phyloP scores from a whole-genome alignment of 129 eudicot species.

The Dittrichia graveolens region DNA sequence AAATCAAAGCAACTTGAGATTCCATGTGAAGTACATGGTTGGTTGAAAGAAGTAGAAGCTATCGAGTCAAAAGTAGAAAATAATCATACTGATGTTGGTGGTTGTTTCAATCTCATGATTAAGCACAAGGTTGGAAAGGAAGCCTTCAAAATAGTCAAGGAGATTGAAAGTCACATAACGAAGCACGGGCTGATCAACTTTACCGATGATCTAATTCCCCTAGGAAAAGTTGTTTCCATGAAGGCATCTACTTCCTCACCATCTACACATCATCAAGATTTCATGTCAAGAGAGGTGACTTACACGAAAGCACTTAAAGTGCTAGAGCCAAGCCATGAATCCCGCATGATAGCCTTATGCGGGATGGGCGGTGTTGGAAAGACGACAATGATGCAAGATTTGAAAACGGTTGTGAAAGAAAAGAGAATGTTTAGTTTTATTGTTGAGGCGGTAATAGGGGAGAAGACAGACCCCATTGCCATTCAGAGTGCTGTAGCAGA shows the following conservation, averaged over 20 bases:
- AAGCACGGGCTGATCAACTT: neutral
- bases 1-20: neutral
- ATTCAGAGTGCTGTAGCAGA: slow-evolving; percentile 16
- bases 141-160: neutral
- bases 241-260: neutral
- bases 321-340: neutral
- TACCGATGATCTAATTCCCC: neutral
- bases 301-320: neutral
- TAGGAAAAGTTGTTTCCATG: neutral
- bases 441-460: slow-evolving; percentile 15
- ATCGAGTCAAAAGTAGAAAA: neutral
- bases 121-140: neutral
- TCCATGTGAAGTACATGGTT: slow-evolving; percentile 11
- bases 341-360: slow-evolving; percentile 9
- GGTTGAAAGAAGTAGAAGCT: slow-evolving; percentile 19
- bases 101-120: slow-evolving; percentile 5
- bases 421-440: neutral
- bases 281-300: slow-evolving; percentile 1
- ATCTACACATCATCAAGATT: neutral
- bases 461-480: neutral
- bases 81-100: neutral
- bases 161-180: neutral
- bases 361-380: slow-evolving; percentile 35
- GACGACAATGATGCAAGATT: slow-evolving; percentile 32
- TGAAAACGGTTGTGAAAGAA: neutral